Evolutionary conservation across 345 rosid genomes (phyloP).

Genomic region (Mangifera indica): DNA sequence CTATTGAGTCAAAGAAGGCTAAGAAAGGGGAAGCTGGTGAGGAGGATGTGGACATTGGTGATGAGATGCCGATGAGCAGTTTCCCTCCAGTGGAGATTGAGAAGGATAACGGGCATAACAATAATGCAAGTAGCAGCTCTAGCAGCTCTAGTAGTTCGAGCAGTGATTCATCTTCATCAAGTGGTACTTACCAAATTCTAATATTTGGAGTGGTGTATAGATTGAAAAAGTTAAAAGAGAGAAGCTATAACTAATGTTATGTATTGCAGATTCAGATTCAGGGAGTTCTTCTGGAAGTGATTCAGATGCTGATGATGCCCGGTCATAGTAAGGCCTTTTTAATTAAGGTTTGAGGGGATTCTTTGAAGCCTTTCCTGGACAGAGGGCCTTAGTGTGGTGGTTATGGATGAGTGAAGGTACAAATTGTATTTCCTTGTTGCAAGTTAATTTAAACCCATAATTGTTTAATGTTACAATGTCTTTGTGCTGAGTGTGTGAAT

Average conservation of each 20-base stretch:
- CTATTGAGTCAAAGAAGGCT: slow-evolving; percentile 50
- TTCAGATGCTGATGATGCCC: slow-evolving; percentile 34
- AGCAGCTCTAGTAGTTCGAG: slow-evolving; percentile 69
- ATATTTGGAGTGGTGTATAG: not conserved
- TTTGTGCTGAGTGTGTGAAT: slow-evolving; percentile 10
- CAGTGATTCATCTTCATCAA: slow-evolving; percentile 66
- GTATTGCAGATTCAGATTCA: slow-evolving; percentile 36
- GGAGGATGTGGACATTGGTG: slow-evolving; percentile 91
- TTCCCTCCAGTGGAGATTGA: slow-evolving; percentile 88
- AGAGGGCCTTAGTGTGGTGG: not conserved
- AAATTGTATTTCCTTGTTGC: not conserved
- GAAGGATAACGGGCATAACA: slow-evolving; percentile 55
- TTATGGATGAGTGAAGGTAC: slow-evolving; percentile 15
- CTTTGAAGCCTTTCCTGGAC: slow-evolving; percentile 7
- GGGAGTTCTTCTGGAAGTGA: slow-evolving; percentile 45
- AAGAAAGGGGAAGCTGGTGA: slow-evolving; percentile 78
- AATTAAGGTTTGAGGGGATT: not conserved
- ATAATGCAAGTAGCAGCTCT: slow-evolving; percentile 44
- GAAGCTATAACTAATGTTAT: not conserved
- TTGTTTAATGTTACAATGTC: not conserved
- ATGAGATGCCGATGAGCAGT: slow-evolving; percentile 70
- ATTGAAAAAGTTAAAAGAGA: not conserved
- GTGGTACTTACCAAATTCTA: slow-evolving; percentile 39
- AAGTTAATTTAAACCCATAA: not conserved
- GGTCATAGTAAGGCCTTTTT: slow-evolving; percentile 17